phyloP scores from a whole-genome alignment of 2,329 filamentous ascomycete genomes.

The Hypocreales sp. region DNA sequence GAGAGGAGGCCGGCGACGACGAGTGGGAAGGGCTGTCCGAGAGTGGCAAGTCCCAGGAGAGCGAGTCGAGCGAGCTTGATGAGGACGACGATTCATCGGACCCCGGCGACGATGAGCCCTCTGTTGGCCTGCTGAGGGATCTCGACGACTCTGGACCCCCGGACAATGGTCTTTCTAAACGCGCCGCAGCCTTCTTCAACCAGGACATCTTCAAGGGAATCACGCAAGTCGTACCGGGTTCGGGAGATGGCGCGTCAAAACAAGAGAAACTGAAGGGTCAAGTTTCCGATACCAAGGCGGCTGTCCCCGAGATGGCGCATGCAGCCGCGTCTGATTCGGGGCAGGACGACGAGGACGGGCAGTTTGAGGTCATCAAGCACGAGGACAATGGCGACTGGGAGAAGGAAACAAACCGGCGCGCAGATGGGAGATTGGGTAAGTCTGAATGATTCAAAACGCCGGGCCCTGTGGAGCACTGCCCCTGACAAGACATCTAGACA shows the following conservation, averaged over 20 bases:
- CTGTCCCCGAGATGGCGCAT: no score
- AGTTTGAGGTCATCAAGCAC: slow-evolving; percentile 48
- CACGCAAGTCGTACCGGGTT: slow-evolving; percentile 44
- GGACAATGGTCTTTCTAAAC: slow-evolving; percentile 51
- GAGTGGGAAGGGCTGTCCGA: slow-evolving; percentile 86
- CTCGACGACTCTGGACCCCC: slow-evolving; percentile 27
- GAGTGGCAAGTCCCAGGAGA: slow-evolving; percentile 38
- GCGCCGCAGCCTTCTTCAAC: slow-evolving; percentile 79
- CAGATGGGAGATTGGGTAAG: slow-evolving; percentile 26
- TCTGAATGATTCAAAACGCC: no score
- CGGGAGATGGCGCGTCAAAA: slow-evolving; percentile 17
- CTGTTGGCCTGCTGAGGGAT: slow-evolving; percentile 18
- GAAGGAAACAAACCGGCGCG: slow-evolving; percentile 42
- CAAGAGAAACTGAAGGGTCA: slow-evolving; percentile 4
- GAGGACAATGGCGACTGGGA: slow-evolving; percentile 47
- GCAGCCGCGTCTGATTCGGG: background rate
- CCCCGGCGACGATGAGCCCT: slow-evolving; percentile 13
- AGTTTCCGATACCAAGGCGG: no score
- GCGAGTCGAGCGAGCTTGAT: slow-evolving; percentile 38
- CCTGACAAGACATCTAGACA: slow-evolving; percentile 39
- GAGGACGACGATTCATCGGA: slow-evolving; percentile 30
- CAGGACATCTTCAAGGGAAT: slow-evolving; percentile 90
- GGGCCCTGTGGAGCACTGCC: background rate
- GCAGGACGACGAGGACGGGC: slow-evolving; percentile 23
- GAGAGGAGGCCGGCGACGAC: slow-evolving; percentile 66